phyloP scores from a whole-genome alignment of 257 asterid species.

The Scutellaria barbata region DNA sequence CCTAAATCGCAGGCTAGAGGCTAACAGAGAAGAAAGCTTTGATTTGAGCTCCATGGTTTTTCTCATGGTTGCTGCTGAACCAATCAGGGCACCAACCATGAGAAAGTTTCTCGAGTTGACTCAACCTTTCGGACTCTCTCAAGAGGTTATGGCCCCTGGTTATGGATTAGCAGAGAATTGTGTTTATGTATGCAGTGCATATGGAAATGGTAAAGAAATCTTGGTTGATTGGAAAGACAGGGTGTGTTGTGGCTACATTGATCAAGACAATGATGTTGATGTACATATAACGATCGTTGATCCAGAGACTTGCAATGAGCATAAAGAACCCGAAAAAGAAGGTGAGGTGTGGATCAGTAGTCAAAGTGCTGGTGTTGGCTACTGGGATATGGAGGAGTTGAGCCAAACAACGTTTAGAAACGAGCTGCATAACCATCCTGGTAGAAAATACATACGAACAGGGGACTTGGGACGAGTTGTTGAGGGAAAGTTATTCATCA shows the following conservation, averaged over 20 bases:
- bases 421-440: constrained; percentile 39
- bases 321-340: constrained; percentile 47
- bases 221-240: constrained; percentile 71
- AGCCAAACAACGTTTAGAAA: constrained; percentile 53
- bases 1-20: constrained; percentile 55
- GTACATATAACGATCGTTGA: constrained; percentile 58
- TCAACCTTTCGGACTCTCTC: constrained; percentile 57
- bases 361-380: constrained; percentile 65
- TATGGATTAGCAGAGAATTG: constrained; percentile 82
- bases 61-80: constrained; percentile 80
- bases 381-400: constrained; percentile 61
- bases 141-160: constrained; percentile 68
- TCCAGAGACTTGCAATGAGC: constrained; percentile 52
- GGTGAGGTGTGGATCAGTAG: constrained; percentile 80
- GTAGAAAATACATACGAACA: constrained; percentile 51
- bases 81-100: constrained; percentile 55
- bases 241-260: constrained; percentile 61
- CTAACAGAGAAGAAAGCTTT: constrained; percentile 38
- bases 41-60: constrained; percentile 61
- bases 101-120: constrained; percentile 60
- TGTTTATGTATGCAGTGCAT: constrained; percentile 69
- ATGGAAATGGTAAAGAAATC: constrained; percentile 58
- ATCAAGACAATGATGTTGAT: constrained; percentile 38
- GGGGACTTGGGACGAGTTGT: constrained; percentile 70
- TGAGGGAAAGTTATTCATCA: constrained; percentile 58